These are phyloP conservation scores for Chrysoporthe austroafricana DNA, from an alignment of 2,329 filamentous ascomycete genomes.

Conservation along the genomic window DNA sequence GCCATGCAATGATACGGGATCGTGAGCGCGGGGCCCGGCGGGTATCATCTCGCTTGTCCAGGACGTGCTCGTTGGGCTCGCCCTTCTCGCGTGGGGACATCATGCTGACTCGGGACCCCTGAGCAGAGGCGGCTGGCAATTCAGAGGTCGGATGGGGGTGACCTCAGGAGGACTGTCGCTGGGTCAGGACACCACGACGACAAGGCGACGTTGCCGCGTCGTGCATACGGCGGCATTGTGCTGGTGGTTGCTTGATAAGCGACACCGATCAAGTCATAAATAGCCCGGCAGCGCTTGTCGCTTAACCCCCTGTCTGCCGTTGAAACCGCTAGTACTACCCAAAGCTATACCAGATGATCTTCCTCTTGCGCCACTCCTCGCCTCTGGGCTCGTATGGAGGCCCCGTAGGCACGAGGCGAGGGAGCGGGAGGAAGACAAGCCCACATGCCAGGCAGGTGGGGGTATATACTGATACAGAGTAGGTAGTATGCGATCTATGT, in stretches of 20 bases:
- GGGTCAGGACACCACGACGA: not conserved
- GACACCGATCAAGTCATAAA: not conserved
- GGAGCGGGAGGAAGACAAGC: not conserved
- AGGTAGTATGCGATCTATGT: not conserved
- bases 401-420: not conserved
- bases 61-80: conserved; percentile 19
- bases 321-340: conserved; percentile 3
- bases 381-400: not conserved
- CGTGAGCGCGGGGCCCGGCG: conserved; percentile 7
- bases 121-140: not conserved
- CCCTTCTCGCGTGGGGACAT: conserved; percentile 25
- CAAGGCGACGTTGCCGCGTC: not conserved
- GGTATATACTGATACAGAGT: not conserved
- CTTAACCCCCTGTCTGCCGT: conserved; percentile 10
- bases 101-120: conserved; percentile 7
- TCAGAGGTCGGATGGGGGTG: not conserved
- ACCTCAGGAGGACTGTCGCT: not conserved
- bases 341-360: not conserved
- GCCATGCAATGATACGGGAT: not conserved
- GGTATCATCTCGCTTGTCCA: conserved; percentile 22
- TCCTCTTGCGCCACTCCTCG: conserved; percentile 5
- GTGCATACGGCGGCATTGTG: not conserved
- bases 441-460: not conserved
- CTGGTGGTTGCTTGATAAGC: conserved; percentile 6
- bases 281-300: conserved; percentile 7